Evolutionary conservation across 768 basidiomycete species (phyloP), one percentile per base, ranked within the genome.

Genomic region (Termitomyces sp.): DNA sequence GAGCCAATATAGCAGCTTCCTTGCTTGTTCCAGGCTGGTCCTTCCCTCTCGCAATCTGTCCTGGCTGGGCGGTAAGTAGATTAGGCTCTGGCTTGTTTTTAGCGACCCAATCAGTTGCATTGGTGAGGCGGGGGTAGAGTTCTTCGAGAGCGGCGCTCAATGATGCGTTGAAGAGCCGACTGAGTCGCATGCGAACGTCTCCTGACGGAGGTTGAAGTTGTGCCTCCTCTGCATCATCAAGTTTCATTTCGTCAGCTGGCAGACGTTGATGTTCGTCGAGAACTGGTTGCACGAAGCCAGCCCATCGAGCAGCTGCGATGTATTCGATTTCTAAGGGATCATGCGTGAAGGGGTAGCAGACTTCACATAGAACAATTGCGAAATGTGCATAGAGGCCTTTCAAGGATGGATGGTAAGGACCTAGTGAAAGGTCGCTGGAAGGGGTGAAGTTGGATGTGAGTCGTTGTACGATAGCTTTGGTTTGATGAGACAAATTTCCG

Each of bases 301-400:
- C 88, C 90, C 91, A 93, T 21, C 85, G 78, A 6, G 91, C 87
- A 0, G 86, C 84, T 2, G 87, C 82, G 30, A 93, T 79, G 64
- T 92, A 93, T 43, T 80, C 78, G 1, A 93, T 74, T 64, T 93
- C 91, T 49, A 81, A 67, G 0, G 83, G 80, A 63, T 91, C 85
- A 41, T 77, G 78, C 3, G 81, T 84, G 67, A 85, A 91, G 6
- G 82, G 76, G 21, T 78, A 78, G 64, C 89, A 84, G 31, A 81
- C 73, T 47, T 81, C 78, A 64, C 81, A 82, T 2, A 93, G 68
- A 10, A 80, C 73, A 7, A 78, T 73, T 19, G 77, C 66, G 59
- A 86, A 93, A 55, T 86, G 83, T n/a, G 73, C 65, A 60, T 88
- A 90, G 45, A 91, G 76, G 0, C 80, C 73, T 33, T 71, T 70